Evolutionary conservation across 345 rosid species (phyloP).

Genomic region (Citropsis articulata): DNA sequence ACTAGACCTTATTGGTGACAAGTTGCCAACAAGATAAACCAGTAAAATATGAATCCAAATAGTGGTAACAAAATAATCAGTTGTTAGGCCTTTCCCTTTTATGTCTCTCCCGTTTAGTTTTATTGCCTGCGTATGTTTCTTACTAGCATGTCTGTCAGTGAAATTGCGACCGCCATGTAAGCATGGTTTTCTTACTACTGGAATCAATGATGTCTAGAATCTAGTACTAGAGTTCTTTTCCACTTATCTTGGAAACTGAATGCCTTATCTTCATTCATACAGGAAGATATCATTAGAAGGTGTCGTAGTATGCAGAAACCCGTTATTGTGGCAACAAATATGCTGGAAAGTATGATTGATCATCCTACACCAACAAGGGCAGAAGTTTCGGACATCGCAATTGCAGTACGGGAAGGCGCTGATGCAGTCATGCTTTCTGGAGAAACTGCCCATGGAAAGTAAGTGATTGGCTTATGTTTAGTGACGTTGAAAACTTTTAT

Average conservation of each 20-base stretch:
- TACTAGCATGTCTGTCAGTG: neutral
- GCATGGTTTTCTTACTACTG: neutral
- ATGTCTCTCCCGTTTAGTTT: neutral
- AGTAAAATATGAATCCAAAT: neutral
- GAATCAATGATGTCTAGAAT: neutral
- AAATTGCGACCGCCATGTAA: neutral
- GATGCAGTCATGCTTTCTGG: slow-evolving; percentile 99
- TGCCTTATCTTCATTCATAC: slow-evolving; percentile 19
- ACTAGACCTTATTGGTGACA: neutral
- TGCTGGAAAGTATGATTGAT: slow-evolving; percentile 96
- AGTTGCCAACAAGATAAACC: neutral
- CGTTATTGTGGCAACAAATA: slow-evolving; percentile 93
- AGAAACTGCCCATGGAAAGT: slow-evolving; percentile 99
- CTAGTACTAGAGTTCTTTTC: neutral
- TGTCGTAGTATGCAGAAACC: slow-evolving; percentile 87
- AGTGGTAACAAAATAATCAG: neutral
- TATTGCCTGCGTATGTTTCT: neutral
- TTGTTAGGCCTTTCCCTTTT: neutral
- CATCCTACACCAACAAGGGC: slow-evolving; percentile 99
- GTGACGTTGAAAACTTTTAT: neutral
- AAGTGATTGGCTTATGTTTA: slow-evolving; percentile 23
- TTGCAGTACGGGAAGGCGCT: slow-evolving; percentile 94
- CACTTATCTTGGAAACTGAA: neutral
- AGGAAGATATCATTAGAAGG: slow-evolving; percentile 92
- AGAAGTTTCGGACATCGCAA: slow-evolving; percentile 94